These are phyloP conservation scores for Beverwykella pulmonaria DNA, from an alignment of 495 filamentous ascomycete species.

Conservation along the genomic window DNA sequence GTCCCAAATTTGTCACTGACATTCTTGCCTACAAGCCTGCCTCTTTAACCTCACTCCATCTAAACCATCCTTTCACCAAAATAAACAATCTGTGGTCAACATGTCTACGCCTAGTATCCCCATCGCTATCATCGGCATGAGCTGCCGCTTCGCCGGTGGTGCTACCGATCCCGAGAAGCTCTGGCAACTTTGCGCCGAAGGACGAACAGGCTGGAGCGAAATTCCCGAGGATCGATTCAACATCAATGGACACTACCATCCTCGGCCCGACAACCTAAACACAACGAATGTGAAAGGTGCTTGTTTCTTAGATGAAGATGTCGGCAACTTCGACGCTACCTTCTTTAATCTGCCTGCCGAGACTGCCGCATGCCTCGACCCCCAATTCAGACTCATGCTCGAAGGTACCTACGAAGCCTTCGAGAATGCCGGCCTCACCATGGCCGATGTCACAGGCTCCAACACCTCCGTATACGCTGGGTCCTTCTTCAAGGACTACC, in stretches of 20 bases:
- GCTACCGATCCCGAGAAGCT: slow-evolving; percentile 56
- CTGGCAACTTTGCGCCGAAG: slow-evolving; percentile 56
- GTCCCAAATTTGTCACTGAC: too few relatives aligned
- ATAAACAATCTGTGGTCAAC: not conserved
- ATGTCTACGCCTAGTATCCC: slow-evolving; percentile 43
- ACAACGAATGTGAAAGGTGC: slow-evolving; percentile 5
- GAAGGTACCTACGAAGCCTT: slow-evolving; percentile 14
- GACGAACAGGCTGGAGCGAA: slow-evolving; percentile 1
- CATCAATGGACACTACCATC: slow-evolving; percentile 8
- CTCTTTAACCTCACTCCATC: not conserved
- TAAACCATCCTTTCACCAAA: not conserved
- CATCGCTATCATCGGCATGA: slow-evolving; percentile 64
- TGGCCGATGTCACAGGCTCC: slow-evolving; percentile 1
- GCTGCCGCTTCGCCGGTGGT: slow-evolving; percentile 63
- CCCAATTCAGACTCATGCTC: slow-evolving; percentile 8
- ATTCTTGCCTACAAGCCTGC: not conserved
- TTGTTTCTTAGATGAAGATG: slow-evolving; percentile 19
- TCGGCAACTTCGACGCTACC: slow-evolving; percentile 14
- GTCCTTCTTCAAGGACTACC: slow-evolving; percentile 16
- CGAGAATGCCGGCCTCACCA: slow-evolving; percentile 15
- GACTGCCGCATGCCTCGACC: slow-evolving; percentile 9
- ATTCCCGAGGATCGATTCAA: slow-evolving; percentile 2
- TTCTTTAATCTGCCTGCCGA: slow-evolving; percentile 14
- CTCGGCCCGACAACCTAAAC: not conserved
- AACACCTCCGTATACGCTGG: slow-evolving; percentile 18